Base-by-base conservation (phyloP, 2,329 filamentous ascomycete genomes). In the Fusarium sororula region DNA sequence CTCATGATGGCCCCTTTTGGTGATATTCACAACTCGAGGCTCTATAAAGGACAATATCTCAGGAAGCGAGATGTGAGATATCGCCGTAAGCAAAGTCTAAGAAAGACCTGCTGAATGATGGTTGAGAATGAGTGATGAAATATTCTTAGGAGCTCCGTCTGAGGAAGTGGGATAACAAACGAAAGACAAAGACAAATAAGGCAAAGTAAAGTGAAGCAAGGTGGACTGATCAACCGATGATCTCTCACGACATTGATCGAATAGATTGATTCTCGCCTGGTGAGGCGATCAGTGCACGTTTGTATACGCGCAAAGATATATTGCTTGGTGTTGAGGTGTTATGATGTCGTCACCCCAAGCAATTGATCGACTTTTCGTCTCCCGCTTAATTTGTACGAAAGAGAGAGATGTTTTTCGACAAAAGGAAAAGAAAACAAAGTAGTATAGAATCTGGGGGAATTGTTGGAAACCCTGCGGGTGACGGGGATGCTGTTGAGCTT, bases 401-500 rank as follows among this genome's bases (percentile, higher is more conserved):
- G n/a, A 39, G 24, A 14, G 42, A 20, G 54, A 44, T 18, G 15
- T 20, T 28, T 58, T n/a, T 50, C 45, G 41, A 56, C 37, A 64
- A 47, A 61, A 26, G 26, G 39, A 55, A 59, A 62, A 63, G 41
- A 13, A 69, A 66, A 70, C 15, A 62, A 60, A 44, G 44, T 59
- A 59, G 44, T 11, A 63, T 54, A 55, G 51, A 75, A 63, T 69
- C 72, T 54, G 68, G 72, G 72, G 72, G 72, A 54, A 55, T 56
- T 65, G 61, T 41, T 58, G 57, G 50, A 68, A 74, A 72, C 60
- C 68, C 47, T 65, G 68, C 44, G 60, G 68, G 51, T 54, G 68
- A 77, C 63, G 61, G 70, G 76, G 76, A 72, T 66, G 48, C 61
- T 67, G 53, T 66, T 54, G 66, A 75, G 72, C 62, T 78, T 77